These are phyloP conservation scores for Thelonectria rubi DNA, from an alignment of 2,329 filamentous ascomycete genomes.

Conservation along the genomic window DNA sequence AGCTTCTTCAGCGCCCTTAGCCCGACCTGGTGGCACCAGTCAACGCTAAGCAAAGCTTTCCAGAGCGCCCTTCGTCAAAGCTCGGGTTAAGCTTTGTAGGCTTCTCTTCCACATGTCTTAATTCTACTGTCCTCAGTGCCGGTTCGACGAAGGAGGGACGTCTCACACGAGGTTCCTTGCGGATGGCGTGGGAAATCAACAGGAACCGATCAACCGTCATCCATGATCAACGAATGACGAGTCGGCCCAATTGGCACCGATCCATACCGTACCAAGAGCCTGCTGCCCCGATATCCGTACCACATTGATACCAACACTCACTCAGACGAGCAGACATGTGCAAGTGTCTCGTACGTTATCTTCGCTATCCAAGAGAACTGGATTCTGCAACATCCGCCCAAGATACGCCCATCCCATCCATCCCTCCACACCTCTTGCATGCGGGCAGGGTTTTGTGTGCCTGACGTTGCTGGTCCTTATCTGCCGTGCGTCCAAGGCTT, in stretches of 20 bases:
- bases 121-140: not conserved
- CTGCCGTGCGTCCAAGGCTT: constrained; percentile 10
- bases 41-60: constrained; percentile 24
- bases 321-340: constrained; percentile 5
- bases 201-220: not conserved
- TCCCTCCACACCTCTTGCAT: not conserved
- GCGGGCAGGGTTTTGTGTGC: not conserved
- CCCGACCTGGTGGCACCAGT: constrained; percentile 4
- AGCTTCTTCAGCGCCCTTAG: constrained; percentile 1
- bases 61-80: constrained; percentile 12
- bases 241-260: constrained; percentile 1
- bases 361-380: not conserved
- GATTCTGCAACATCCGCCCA: constrained; percentile 9
- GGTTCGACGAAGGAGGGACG: not conserved
- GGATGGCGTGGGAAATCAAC: not conserved
- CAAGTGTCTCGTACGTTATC: constrained; percentile 15
- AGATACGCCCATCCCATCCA: not conserved
- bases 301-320: too few relatives aligned
- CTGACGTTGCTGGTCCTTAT: constrained; percentile 14
- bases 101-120: constrained; percentile 2
- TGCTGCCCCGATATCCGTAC: not conserved
- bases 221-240: not conserved
- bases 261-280: constrained; percentile 1
- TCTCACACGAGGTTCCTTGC: not conserved
- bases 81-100: constrained; percentile 20